Conservation (phyloP, 805 yeast species). For the Candida coquimbonensis region DNA sequence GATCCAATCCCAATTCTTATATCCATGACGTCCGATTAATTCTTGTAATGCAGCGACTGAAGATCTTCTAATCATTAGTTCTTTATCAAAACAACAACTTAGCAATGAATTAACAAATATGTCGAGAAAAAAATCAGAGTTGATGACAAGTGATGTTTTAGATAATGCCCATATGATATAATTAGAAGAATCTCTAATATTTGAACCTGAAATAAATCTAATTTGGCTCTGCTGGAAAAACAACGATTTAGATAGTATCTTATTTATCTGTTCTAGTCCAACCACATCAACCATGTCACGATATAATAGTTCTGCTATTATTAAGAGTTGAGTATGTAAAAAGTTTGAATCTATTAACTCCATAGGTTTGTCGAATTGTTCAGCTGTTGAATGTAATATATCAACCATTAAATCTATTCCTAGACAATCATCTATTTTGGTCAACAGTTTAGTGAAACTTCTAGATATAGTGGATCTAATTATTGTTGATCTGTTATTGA, state of each 20-base stretch:
- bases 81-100: conserved; percentile 63
- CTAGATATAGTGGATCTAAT: conserved; percentile 64
- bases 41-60: conserved; percentile 87
- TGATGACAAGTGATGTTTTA: conserved; percentile 30
- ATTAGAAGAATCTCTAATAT: conserved; percentile 78
- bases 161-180: conserved; percentile 77
- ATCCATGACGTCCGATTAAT: conserved; percentile 68
- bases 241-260: conserved; percentile 38
- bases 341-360: conserved; percentile 26
- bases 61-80: conserved; percentile 69
- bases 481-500: conserved; percentile 43
- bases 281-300: conserved; percentile 7
- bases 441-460: conserved; percentile 44
- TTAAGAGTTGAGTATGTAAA: conserved; percentile 29
- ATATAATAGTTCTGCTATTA: conserved; percentile 27
- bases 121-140: conserved; percentile 9
- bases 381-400: conserved; percentile 14
- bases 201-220: conserved; percentile 51
- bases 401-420: conserved; percentile 35
- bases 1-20: conserved; percentile 25
- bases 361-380: conserved; percentile 24
- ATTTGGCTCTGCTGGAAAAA: conserved; percentile 52
- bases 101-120: conserved; percentile 34
- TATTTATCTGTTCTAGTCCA: conserved; percentile 8
- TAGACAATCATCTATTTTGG: conserved; percentile 28